Conservation (phyloP, 139 green algal genomes). For the Trebouxia sp. region DNA sequence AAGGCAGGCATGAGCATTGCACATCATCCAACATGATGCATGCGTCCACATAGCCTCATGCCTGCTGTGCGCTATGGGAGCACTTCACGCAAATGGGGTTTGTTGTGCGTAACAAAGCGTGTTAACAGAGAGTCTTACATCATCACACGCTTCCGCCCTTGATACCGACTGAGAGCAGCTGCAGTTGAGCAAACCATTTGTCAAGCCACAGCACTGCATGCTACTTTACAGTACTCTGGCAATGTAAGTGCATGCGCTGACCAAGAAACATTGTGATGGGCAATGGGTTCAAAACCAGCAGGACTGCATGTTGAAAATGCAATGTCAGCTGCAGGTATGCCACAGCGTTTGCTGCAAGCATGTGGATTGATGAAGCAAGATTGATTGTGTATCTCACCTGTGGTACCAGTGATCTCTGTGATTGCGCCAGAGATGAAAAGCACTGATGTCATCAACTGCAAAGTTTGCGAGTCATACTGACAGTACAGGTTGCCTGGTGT, state of each 20-base stretch:
- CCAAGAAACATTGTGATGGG: background rate
- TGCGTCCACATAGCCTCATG: no score
- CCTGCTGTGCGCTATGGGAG: no score
- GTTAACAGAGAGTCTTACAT: constrained; percentile 31
- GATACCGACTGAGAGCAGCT: constrained; percentile 24
- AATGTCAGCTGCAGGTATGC: background rate
- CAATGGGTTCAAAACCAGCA: background rate
- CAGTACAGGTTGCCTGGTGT: constrained; percentile 45
- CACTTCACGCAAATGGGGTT: background rate
- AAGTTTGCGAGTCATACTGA: constrained; percentile 50
- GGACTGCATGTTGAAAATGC: background rate
- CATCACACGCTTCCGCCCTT: constrained; percentile 52
- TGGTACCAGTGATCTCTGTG: constrained; percentile 23
- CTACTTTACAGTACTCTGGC: background rate
- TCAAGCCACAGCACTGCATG: background rate
- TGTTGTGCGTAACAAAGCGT: no score
- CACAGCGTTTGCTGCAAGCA: no score
- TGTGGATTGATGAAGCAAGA: no score
- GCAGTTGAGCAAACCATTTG: background rate
- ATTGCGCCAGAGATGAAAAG: constrained; percentile 55
- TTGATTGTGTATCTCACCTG: no score
- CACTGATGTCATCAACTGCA: constrained; percentile 65
- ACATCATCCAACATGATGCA: no score
- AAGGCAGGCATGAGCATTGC: no score
- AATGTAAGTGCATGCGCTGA: background rate